Evolutionary conservation across 176 grass and related monocot genomes (phyloP).

Genomic region (Triticum monococcum): DNA sequence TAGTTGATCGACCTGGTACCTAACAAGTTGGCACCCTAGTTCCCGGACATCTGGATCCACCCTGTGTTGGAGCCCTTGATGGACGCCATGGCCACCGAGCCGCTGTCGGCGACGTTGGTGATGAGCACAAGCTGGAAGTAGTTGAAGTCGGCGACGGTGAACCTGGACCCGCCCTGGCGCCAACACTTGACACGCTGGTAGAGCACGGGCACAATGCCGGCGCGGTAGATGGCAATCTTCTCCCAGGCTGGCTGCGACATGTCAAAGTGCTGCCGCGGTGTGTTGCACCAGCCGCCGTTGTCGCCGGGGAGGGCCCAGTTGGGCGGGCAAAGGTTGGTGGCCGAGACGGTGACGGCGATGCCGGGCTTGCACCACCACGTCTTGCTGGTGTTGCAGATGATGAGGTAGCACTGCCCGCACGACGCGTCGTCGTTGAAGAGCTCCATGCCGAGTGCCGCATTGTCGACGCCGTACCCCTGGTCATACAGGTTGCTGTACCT

Average conservation of each 20-base stretch:
- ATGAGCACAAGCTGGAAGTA: conserved; percentile 60
- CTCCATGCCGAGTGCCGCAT: conserved; percentile 47
- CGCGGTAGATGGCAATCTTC: conserved; percentile 28
- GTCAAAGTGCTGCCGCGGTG: conserved; percentile 49
- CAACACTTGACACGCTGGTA: conserved; percentile 55
- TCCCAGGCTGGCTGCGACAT: conserved; percentile 66
- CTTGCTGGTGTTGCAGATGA: conserved; percentile 28
- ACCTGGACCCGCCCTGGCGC: conserved; percentile 44
- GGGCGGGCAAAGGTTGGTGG: conserved; percentile 63
- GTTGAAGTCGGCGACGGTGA: conserved; percentile 33
- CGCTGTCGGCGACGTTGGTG: conserved; percentile 47
- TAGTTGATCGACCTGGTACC: no score
- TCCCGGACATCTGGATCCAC: conserved; percentile 36
- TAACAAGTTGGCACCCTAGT: conserved; percentile 51
- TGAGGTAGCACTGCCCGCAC: conserved; percentile 54
- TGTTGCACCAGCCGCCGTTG: conserved; percentile 66
- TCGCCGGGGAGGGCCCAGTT: conserved; percentile 43
- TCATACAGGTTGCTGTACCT: conserved; percentile 65
- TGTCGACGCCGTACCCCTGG: conserved; percentile 43
- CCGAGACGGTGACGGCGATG: conserved; percentile 29
- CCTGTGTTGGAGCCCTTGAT: conserved; percentile 26
- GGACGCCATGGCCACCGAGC: conserved; percentile 22
- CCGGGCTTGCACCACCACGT: background rate
- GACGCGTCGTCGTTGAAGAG: conserved; percentile 60
- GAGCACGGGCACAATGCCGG: conserved; percentile 55